These are phyloP conservation scores for Coniochaeta sp. DNA, from an alignment of 2,329 filamentous ascomycete species.

Conservation along the genomic window DNA sequence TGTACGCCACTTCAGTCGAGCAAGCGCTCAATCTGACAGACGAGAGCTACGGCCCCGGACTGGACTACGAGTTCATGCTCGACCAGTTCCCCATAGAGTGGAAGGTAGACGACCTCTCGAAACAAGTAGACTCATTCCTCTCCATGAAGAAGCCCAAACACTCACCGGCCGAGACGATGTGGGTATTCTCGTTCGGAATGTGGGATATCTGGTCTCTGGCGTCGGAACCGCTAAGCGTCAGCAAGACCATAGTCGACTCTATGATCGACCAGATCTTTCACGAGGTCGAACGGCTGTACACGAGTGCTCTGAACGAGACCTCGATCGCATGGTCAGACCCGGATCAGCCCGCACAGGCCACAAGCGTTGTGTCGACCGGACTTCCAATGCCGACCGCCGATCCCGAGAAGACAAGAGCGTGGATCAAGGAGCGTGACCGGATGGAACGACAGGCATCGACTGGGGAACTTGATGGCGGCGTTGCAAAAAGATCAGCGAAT, in stretches of 20 bases:
- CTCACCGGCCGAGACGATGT: conserved; percentile 39
- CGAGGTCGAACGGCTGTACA: conserved; percentile 39
- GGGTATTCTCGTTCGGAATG: conserved; percentile 44
- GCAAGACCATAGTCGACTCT: conserved; percentile 26
- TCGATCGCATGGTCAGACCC: conserved; percentile 39
- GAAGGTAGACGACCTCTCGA: conserved; percentile 31
- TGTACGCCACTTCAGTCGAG: conserved; percentile 41
- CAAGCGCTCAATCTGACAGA: conserved; percentile 22
- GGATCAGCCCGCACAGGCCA: conserved; percentile 12
- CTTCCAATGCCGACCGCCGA: conserved; percentile 4
- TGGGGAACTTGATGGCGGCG: no score
- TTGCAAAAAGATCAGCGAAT: background rate
- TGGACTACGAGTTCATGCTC: conserved; percentile 34
- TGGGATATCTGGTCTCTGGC: conserved; percentile 49
- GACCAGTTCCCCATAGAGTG: conserved; percentile 33
- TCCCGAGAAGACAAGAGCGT: background rate
- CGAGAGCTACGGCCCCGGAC: conserved; percentile 24
- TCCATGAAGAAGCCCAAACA: conserved; percentile 22
- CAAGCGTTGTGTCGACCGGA: background rate
- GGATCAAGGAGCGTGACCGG: conserved; percentile 16
- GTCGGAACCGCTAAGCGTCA: conserved; percentile 31
- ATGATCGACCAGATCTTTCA: conserved; percentile 32
- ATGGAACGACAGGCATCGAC: no score
- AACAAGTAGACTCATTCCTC: conserved; percentile 39
- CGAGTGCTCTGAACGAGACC: conserved; percentile 28